A percentile compares a stretch with the other conserved stretches of the same genome.
Evolutionary conservation across 116 monocot genomes (phyloP).

Genomic region (Thalassia testudinum): DNA sequence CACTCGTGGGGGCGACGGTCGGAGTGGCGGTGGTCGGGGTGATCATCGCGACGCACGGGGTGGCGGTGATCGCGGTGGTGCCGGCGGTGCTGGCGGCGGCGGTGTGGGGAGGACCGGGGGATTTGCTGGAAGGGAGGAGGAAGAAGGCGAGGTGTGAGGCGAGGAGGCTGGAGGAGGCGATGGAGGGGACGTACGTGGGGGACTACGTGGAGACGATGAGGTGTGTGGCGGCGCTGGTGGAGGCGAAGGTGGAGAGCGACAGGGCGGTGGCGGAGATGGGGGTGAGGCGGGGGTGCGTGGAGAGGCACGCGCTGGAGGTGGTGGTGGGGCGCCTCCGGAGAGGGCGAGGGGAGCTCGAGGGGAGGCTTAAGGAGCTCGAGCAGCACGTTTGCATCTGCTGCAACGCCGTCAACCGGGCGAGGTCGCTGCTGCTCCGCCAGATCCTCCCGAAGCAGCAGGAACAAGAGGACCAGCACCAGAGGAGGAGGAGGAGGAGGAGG

Average conservation of each 20-base stretch:
- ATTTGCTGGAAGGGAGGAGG: conserved; percentile 13
- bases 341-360: conserved; percentile 20
- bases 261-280: conserved; percentile 29
- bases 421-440: conserved; percentile 36
- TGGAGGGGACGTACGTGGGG: conserved; percentile 55
- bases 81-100: conserved; percentile 4
- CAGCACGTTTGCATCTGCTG: conserved; percentile 70
- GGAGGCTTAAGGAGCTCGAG: conserved; percentile 54
- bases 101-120: conserved; percentile 9
- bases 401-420: conserved; percentile 42
- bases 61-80: conserved; percentile 12
- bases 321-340: conserved; percentile 38
- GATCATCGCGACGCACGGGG: conserved; percentile 19
- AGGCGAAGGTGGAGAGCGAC: conserved; percentile 63
- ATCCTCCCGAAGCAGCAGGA: conserved; percentile 5
- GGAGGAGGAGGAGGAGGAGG: too few relatives aligned
- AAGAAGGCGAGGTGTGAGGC: conserved; percentile 20
- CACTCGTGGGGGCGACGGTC: conserved; percentile 16
- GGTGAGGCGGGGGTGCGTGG: conserved; percentile 28
- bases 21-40: conserved; percentile 13
- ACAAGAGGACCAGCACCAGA: too few relatives aligned
- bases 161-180: conserved; percentile 36
- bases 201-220: conserved; percentile 53
- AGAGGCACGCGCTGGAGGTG: conserved; percentile 27
- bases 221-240: conserved; percentile 44